Percentiles rank a stretch among this genome's conserved stretches.
Evolutionary conservation across 768 basidiomycete genomes (phyloP).

Genomic region (Lactifluus rugatus): DNA sequence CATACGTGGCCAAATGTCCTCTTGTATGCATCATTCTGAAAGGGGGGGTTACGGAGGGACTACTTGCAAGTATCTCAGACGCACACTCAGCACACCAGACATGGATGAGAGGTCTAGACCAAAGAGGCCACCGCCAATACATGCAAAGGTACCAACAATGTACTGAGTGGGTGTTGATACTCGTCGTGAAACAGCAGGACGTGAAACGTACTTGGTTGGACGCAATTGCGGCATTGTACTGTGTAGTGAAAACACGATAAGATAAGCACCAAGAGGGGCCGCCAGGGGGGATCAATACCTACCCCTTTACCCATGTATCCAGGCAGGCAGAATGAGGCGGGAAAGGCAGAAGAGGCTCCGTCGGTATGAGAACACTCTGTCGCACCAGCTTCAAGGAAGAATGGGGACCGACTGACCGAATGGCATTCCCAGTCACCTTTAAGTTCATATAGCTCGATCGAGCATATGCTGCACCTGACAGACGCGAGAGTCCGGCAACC

Average conservation of each 20-base stretch:
- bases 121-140: constrained; percentile 71
- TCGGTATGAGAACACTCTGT: background rate
- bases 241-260: background rate
- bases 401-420: background rate
- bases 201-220: constrained; percentile 40
- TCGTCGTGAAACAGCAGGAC: background rate
- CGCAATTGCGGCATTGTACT: constrained; percentile 50
- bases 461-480: background rate
- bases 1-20: constrained; percentile 25
- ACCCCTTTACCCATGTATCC: constrained; percentile 25
- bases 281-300: constrained; percentile 11
- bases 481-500: background rate
- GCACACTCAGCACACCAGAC: constrained; percentile 60
- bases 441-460: background rate
- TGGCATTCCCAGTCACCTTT: background rate
- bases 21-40: constrained; percentile 29
- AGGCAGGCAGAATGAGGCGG: background rate
- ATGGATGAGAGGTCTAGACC: constrained; percentile 78
- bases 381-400: background rate
- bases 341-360: background rate
- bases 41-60: background rate
- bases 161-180: constrained; percentile 37
- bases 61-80: constrained; percentile 9
- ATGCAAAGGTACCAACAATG: constrained; percentile 70
- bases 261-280: background rate